Evolutionary conservation across 306 rosid genomes (phyloP).

Genomic region (Parietaria judaica): DNA sequence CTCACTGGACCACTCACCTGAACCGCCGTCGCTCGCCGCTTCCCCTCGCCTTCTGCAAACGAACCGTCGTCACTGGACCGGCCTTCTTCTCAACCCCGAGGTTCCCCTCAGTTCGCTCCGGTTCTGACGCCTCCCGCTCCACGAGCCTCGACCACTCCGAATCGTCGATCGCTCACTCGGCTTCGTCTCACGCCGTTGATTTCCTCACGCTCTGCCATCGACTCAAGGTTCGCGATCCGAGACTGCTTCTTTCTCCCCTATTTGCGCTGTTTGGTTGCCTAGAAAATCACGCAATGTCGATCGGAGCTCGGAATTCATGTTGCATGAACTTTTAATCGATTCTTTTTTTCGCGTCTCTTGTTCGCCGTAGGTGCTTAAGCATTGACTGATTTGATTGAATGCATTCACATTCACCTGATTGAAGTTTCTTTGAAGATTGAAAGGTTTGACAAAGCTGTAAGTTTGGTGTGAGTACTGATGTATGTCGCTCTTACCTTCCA

Average conservation of each 20-base stretch:
- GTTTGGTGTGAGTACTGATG: not conserved
- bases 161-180: slow-evolving; percentile 26
- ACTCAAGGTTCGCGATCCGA: slow-evolving; percentile 50
- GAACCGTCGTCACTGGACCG: slow-evolving; percentile 20
- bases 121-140: slow-evolving; percentile 29
- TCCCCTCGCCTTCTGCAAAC: slow-evolving; percentile 17
- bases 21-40: slow-evolving; percentile 29
- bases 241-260: not conserved
- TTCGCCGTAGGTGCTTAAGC: not conserved
- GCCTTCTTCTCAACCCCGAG: slow-evolving; percentile 23
- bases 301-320: not conserved
- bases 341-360: not conserved
- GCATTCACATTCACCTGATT: not conserved
- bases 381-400: not conserved
- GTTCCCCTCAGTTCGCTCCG: slow-evolving; percentile 44
- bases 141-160: slow-evolving; percentile 25
- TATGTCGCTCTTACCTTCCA: slow-evolving; percentile 9
- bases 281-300: slow-evolving; percentile 3
- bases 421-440: not conserved
- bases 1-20: slow-evolving; percentile 32
- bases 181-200: slow-evolving; percentile 52
- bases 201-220: slow-evolving; percentile 77
- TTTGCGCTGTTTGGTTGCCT: slow-evolving; percentile 10
- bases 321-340: not conserved
- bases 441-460: not conserved